Conservation (phyloP, 2,329 filamentous ascomycete species). For the Colletotrichum sp. region DNA sequence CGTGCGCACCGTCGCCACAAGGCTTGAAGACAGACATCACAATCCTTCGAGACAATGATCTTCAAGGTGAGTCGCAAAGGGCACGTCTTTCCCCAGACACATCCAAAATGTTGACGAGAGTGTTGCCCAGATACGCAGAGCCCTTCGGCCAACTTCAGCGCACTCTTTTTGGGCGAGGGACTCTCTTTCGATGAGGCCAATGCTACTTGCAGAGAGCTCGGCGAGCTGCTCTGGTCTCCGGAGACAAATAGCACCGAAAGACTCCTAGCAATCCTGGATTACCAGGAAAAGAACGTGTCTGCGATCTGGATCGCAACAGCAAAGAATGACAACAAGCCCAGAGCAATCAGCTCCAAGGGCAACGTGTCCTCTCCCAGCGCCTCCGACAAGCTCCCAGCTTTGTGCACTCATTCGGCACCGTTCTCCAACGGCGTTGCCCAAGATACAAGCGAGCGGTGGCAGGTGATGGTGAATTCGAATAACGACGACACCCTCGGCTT, state of each 20-base stretch:
- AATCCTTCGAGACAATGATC: conserved; percentile 44
- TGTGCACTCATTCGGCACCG: conserved; percentile 50
- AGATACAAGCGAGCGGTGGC: conserved; percentile 38
- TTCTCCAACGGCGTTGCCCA: conserved; percentile 37
- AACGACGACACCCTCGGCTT: conserved; percentile 43
- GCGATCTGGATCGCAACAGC: conserved; percentile 41
- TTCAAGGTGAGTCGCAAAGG: conserved; percentile 35
- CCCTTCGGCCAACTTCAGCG: conserved; percentile 33
- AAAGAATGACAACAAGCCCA: conserved; percentile 15
- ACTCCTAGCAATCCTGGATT: conserved; percentile 40
- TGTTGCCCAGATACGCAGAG: conserved; percentile 32
- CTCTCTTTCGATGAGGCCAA: conserved; percentile 31
- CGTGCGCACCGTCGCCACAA: conserved; percentile 34
- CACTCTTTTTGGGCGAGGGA: conserved; percentile 36
- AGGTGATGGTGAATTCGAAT: conserved; percentile 40
- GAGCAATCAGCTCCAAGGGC: conserved; percentile 32
- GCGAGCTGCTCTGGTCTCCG: conserved; percentile 44
- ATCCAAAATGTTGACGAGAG: background rate
- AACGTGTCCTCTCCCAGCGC: conserved; percentile 19
- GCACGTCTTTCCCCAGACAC: background rate
- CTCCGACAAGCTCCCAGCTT: conserved; percentile 31
- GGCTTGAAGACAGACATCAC: conserved; percentile 40
- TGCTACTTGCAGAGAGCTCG: conserved; percentile 36
- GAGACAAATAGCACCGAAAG: conserved; percentile 32
- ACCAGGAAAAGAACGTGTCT: conserved; percentile 29